Conservation (phyloP, 1,284 basidiomycete genomes). For the Puccinia hordei region DNA sequence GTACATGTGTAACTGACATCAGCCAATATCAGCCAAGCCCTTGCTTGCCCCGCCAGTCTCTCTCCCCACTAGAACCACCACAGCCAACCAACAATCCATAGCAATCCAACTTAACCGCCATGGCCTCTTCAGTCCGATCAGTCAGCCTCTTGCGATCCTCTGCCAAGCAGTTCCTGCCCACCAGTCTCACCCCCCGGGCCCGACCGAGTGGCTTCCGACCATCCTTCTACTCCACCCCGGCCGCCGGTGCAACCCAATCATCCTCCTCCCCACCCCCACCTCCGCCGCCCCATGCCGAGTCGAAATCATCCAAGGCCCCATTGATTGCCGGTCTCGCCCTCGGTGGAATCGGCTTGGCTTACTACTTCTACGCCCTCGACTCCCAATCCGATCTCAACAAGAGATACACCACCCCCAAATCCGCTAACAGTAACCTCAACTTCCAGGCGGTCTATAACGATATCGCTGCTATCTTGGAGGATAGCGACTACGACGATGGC, state of each 20-base stretch:
- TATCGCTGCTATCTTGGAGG: constrained; percentile 26
- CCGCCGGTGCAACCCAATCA: not conserved
- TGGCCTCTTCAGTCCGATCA: not conserved
- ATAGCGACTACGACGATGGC: constrained; percentile 65
- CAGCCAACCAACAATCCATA: too few species aligned
- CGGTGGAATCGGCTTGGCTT: constrained; percentile 26
- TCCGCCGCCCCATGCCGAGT: not conserved
- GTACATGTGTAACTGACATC: too few species aligned
- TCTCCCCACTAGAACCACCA: too few species aligned
- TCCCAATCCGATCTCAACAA: constrained; percentile 20
- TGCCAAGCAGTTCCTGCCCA: not conserved
- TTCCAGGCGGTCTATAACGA: constrained; percentile 48
- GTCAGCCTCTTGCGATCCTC: not conserved
- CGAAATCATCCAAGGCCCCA: constrained; percentile 23
- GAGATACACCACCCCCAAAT: constrained; percentile 35
- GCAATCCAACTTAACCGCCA: not conserved
- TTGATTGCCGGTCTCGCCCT: constrained; percentile 7
- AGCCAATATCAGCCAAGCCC: too few species aligned
- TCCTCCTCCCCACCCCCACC: not conserved
- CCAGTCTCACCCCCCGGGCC: not conserved
- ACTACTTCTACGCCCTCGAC: constrained; percentile 33
- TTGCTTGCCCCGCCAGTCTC: too few species aligned
- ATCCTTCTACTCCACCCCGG: not conserved
- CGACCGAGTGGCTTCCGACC: not conserved
- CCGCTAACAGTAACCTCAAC: constrained; percentile 33